Base-by-base conservation (phyloP, 345 rosid species). In the Eucalyptus tenuipes region DNA sequence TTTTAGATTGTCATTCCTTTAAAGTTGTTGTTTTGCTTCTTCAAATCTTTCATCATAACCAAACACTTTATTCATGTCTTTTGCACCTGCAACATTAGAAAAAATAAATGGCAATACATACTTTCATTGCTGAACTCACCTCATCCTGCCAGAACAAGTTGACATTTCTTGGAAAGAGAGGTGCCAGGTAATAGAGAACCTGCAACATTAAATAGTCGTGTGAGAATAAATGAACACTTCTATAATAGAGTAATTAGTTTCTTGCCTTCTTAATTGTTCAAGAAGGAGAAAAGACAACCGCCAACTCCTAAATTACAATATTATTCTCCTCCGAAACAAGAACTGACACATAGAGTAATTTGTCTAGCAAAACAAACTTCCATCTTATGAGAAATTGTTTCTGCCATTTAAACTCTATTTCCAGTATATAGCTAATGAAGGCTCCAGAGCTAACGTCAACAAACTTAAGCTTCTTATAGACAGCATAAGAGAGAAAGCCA, bases 61-160 rank as follows among this genome's bases (percentile, higher is more conserved):
- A 71, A 71, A 37, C 81, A 71, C 81, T 71, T 5, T 20, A 24
- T 71, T 37, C 81, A 71, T 42, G 81, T 37, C 44, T 3, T 71
- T 18, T 71, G 18, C 10, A 18, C 45, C 81, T 10, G 12, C 13
- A 71, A 37, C 6, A 71, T 71, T 37, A 64, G 37, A 18, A 33
- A 71, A 37, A 18, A 20, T 2, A 71, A 71, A 68, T 7, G 4
- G 81, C 25, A 75, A 75, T 10, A 37, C 45, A 22, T 75, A 75
- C 47, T 75, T 75, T 2, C 8, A 12, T 75, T 8, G 15, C 82
- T 52, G 84, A 89, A 89, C 53, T 87, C 95, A 97, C 99, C 99
- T 97, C 99, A 91, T 97, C 99, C 91, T 97, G 99, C 99, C 99
- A 97, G 93, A 96, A 96, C 94, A 97, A 91, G 92, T 91, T 91